Evolutionary conservation across 345 rosid species (phyloP), one percentile per base, ranked within the genome.

Genomic region (Pelargonium nanum): DNA sequence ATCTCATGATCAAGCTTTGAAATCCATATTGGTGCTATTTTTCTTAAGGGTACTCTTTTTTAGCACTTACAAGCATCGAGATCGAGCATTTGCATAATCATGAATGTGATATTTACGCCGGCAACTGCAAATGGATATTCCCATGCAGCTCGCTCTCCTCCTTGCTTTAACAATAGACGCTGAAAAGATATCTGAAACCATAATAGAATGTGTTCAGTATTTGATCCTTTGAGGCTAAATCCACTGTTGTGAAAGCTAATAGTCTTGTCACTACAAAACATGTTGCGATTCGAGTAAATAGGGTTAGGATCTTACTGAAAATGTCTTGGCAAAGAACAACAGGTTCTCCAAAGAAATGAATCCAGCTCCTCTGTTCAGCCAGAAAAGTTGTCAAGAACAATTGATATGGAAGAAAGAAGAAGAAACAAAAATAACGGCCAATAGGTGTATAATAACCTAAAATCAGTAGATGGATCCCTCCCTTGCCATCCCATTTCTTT

Each of bases 401-500:
- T 17, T 12, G 48, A 17, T 40, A 55, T 34, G 8, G 34, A 57
- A 26, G 20, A 22, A 28, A 28, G 7, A 28, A 2, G 32, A 15
- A 40, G 0, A 10, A 40, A 40, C 9, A 40, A 12, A 54, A 24
- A 54, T 4, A 6, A 21, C 22, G 26, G 26, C 26, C 6, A 22
- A 55, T 56, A 9, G 22, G 6, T 28, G 32, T 24, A 30, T 3
- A 53, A 60, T 6, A 25, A 90, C 97, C 97, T 85, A 77, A 91
- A 91, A 73, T 91, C 96, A 40, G 96, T 91, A 8, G 96, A 86
- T 68, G 98, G 98, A 82, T 91, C 95, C 77, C 61, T 85, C 66
- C 98, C 98, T 70, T 91, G 98, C 96, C 96, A 91, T 45, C 98
- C 96, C 98, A 91, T 91, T 66, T 85, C 80, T 71, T 91, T 91